These are phyloP conservation scores for Hysterangium stoloniferum DNA, from an alignment of 768 basidiomycete species.

Conservation along the genomic window DNA sequence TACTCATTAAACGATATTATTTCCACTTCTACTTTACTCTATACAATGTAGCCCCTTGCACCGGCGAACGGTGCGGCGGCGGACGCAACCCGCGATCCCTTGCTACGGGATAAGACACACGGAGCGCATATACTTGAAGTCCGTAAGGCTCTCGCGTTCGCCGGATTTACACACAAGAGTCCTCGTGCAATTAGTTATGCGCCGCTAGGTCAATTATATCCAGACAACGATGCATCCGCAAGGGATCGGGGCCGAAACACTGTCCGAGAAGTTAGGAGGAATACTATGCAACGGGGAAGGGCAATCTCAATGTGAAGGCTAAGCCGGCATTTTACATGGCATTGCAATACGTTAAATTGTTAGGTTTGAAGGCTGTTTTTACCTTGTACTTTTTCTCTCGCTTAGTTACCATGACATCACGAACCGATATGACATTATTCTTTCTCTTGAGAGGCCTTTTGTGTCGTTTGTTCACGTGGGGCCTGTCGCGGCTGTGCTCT, in stretches of 20 bases:
- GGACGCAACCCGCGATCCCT: constrained; percentile 82
- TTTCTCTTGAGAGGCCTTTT: no score
- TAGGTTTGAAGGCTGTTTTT: no score
- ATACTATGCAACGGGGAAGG: constrained; percentile 45
- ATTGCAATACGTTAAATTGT: no score
- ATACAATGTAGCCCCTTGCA: constrained; percentile 65
- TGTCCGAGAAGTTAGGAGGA: constrained; percentile 53
- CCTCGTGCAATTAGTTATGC: constrained; percentile 73
- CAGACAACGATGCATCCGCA: constrained; percentile 41
- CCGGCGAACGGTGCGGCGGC: constrained; percentile 80
- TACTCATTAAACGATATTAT: constrained; percentile 20
- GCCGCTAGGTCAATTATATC: constrained; percentile 62
- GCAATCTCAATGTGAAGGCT: constrained; percentile 75
- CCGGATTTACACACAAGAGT: constrained; percentile 86
- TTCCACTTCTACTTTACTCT: constrained; percentile 27
- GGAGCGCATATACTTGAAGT: constrained; percentile 83
- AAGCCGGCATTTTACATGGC: no score
- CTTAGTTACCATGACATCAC: no score
- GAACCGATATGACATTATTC: no score
- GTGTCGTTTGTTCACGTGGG: no score
- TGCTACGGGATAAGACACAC: constrained; percentile 78
- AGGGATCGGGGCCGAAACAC: constrained; percentile 55
- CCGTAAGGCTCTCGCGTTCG: constrained; percentile 86
- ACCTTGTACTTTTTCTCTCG: no score
- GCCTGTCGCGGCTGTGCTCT: no score